These are phyloP conservation scores for Wickerhamiella galacta DNA, from an alignment of 805 yeast genomes.

Conservation along the genomic window DNA sequence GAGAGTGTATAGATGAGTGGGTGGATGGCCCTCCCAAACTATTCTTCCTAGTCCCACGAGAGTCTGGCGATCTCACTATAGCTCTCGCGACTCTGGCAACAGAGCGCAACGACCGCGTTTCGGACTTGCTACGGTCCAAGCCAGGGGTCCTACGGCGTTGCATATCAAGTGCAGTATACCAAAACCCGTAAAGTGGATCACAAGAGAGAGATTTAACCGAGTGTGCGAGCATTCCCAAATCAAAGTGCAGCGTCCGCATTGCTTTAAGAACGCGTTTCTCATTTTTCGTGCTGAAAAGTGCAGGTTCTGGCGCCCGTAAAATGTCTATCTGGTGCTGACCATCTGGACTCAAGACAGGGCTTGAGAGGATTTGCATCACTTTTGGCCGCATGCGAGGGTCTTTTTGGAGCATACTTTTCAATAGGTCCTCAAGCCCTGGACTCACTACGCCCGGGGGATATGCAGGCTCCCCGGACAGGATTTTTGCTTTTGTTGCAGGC, in stretches of 20 bases:
- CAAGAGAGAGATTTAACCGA: conserved; percentile 12
- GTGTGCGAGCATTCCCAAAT: conserved; percentile 11
- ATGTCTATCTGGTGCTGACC: conserved; percentile 25
- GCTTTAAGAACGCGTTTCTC: conserved; percentile 15
- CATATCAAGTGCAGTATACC: conserved; percentile 16
- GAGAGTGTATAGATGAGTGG: too few species aligned
- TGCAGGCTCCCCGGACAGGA: conserved; percentile 48
- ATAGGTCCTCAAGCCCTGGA: conserved; percentile 30
- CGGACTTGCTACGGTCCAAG: conserved; percentile 3
- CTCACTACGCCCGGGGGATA: conserved; percentile 23
- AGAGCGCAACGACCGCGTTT: conserved; percentile 4
- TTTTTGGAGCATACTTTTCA: conserved; percentile 43
- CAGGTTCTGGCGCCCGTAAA: conserved; percentile 21
- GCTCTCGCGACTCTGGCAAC: conserved; percentile 6
- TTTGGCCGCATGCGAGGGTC: conserved; percentile 49
- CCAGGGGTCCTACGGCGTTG: neutral
- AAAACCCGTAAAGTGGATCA: conserved; percentile 17
- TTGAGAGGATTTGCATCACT: conserved; percentile 32
- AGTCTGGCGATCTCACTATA: conserved; percentile 3
- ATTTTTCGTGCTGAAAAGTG: conserved; percentile 21
- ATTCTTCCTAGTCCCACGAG: too few species aligned
- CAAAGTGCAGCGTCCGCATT: conserved; percentile 13
- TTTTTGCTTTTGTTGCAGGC: conserved; percentile 37
- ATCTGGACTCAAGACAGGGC: conserved; percentile 35
- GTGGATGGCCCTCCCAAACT: too few species aligned